A percentile compares a stretch with the other conserved stretches of the same genome.
Evolutionary conservation across 2,329 filamentous ascomycete species (phyloP).

Genomic region (Seiridium cupressi): DNA sequence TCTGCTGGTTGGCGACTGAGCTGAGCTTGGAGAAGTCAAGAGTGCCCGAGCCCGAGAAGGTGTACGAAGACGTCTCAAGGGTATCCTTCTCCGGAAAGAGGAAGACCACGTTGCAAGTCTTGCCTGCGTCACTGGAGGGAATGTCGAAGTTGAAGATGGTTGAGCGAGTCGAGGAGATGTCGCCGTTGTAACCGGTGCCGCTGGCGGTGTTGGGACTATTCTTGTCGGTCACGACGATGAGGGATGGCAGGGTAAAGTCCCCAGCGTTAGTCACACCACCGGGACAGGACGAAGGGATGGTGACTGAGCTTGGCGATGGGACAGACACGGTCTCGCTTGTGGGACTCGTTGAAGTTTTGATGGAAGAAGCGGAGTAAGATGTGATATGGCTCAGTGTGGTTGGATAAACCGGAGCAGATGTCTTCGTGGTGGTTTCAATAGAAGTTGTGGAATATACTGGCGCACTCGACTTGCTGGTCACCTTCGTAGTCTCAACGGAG

Average conservation of each 20-base stretch:
- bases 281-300: slow-evolving; percentile 14
- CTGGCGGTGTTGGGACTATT: slow-evolving; percentile 46
- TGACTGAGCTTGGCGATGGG: slow-evolving; percentile 4
- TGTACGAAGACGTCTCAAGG: slow-evolving; percentile 59
- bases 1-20: slow-evolving; percentile 41
- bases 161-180: slow-evolving; percentile 50
- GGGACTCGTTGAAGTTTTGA: not conserved
- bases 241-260: slow-evolving; percentile 6
- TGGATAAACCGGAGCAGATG: slow-evolving; percentile 13
- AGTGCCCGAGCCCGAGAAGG: slow-evolving; percentile 43
- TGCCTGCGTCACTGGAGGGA: slow-evolving; percentile 52
- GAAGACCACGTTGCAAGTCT: slow-evolving; percentile 63
- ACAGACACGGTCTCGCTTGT: not conserved
- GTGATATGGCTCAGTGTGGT: slow-evolving; percentile 5
- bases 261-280: not conserved
- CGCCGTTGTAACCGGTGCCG: slow-evolving; percentile 55
- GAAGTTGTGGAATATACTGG: slow-evolving; percentile 9
- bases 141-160: slow-evolving; percentile 72
- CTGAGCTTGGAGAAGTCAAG: slow-evolving; percentile 52
- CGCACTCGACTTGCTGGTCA: slow-evolving; percentile 4
- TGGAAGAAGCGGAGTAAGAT: not conserved
- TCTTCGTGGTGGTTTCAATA: not conserved
- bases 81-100: slow-evolving; percentile 56
- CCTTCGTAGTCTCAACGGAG: not conserved
- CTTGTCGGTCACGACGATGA: slow-evolving; percentile 56